These are phyloP conservation scores for Pythium oligandrum DNA, from an alignment of 352 stramenopile species.

Conservation along the genomic window DNA sequence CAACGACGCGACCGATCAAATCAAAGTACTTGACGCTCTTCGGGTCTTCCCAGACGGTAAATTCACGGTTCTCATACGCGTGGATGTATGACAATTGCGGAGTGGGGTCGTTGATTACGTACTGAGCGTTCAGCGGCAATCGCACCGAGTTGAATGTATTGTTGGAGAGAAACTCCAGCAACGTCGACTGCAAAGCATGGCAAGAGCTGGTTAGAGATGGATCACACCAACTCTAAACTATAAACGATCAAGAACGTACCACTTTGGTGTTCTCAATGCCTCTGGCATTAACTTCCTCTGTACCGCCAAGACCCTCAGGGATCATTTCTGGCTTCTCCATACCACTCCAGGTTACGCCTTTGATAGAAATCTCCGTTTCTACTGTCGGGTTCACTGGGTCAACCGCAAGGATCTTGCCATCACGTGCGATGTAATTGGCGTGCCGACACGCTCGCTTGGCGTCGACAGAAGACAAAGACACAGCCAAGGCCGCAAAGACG, in stretches of 20 bases:
- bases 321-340: slow-evolving; percentile 76
- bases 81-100: slow-evolving; percentile 56
- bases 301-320: slow-evolving; percentile 49
- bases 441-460: slow-evolving; percentile 41
- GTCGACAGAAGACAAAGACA: too few species aligned
- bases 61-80: slow-evolving; percentile 55
- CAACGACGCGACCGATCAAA: slow-evolving; percentile 42
- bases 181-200: slow-evolving; percentile 22
- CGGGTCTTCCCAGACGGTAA: slow-evolving; percentile 37
- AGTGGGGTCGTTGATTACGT: slow-evolving; percentile 30
- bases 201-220: not conserved
- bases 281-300: slow-evolving; percentile 21
- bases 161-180: slow-evolving; percentile 46
- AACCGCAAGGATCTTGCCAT: slow-evolving; percentile 50
- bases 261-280: slow-evolving; percentile 45
- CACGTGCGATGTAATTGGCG: slow-evolving; percentile 52
- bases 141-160: slow-evolving; percentile 67
- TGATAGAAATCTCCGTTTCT: slow-evolving; percentile 55
- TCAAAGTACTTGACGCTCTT: slow-evolving; percentile 53
- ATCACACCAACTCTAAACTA: not conserved
- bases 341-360: slow-evolving; percentile 55
- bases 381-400: slow-evolving; percentile 31
- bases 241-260: slow-evolving; percentile 21
- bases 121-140: slow-evolving; percentile 49
- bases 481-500: too few species aligned